Evolutionary conservation across 805 yeast genomes (phyloP).

Genomic region (Yamadazyma olivae): DNA sequence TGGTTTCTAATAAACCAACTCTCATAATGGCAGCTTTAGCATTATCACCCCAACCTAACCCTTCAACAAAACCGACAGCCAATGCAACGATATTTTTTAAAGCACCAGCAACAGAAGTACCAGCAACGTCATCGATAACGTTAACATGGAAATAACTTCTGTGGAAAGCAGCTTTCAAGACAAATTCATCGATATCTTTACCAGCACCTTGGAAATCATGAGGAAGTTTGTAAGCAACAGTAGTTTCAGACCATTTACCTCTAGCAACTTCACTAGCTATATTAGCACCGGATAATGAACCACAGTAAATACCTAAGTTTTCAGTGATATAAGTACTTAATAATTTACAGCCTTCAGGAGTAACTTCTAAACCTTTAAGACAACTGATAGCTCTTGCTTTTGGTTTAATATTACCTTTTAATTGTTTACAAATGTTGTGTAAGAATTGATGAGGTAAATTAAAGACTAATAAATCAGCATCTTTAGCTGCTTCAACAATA

Average conservation of each 20-base stretch:
- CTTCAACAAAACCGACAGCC: slow-evolving; percentile 47
- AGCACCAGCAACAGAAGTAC: slow-evolving; percentile 47
- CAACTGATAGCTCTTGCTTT: slow-evolving; percentile 43
- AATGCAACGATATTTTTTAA: slow-evolving; percentile 45
- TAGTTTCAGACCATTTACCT: slow-evolving; percentile 46
- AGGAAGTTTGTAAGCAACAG: slow-evolving; percentile 41
- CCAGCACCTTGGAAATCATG: slow-evolving; percentile 39
- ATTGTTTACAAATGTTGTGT: slow-evolving; percentile 34
- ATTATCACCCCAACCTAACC: slow-evolving; percentile 48
- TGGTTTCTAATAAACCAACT: slow-evolving; percentile 41
- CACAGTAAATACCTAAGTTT: slow-evolving; percentile 41
- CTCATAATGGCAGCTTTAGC: slow-evolving; percentile 49
- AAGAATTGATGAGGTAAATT: slow-evolving; percentile 47
- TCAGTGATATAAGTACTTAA: slow-evolving; percentile 43
- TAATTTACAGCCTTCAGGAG: slow-evolving; percentile 41
- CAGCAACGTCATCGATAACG: slow-evolving; percentile 44
- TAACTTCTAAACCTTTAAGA: slow-evolving; percentile 45
- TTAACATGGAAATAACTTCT: slow-evolving; percentile 46
- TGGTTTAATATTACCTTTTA: slow-evolving; percentile 38
- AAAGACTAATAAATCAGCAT: slow-evolving; percentile 42
- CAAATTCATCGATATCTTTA: slow-evolving; percentile 35
- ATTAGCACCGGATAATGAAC: slow-evolving; percentile 48
- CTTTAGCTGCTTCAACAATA: slow-evolving; percentile 34
- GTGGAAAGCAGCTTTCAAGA: slow-evolving; percentile 43
- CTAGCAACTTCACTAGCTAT: slow-evolving; percentile 46